Conservation (phyloP, 306 rosid genomes). For the Macrotyloma uniflorum region DNA sequence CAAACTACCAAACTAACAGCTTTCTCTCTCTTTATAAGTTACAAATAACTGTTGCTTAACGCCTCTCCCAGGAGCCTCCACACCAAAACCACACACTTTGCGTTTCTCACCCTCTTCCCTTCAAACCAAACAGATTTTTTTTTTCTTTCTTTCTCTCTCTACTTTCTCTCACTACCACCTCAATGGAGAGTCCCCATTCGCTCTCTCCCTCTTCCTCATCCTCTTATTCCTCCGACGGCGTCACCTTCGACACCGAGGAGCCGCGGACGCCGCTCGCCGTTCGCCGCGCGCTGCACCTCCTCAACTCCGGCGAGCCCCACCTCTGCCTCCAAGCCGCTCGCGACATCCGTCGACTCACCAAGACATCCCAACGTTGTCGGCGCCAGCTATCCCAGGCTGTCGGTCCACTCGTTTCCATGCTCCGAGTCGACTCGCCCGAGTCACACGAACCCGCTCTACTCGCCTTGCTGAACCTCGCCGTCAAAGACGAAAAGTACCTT, state of each 20-base stretch:
- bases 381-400: constrained; percentile 74
- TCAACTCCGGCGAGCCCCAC: constrained; percentile 64
- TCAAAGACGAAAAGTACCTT: constrained; percentile 81
- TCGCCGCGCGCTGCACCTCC: constrained; percentile 63
- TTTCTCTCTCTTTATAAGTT: constrained; percentile 15
- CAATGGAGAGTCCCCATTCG: constrained; percentile 50
- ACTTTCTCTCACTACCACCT: background rate
- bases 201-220: constrained; percentile 46
- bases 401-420: constrained; percentile 71
- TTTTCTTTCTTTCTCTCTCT: background rate
- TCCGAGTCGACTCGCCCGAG: constrained; percentile 64
- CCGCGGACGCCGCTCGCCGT: constrained; percentile 61
- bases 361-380: constrained; percentile 86
- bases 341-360: constrained; percentile 88
- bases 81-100: constrained; percentile 4
- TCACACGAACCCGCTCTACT: constrained; percentile 78
- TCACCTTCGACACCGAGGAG: constrained; percentile 39
- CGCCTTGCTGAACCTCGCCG: constrained; percentile 97
- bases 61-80: constrained; percentile 40
- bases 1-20: constrained; percentile 48
- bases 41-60: constrained; percentile 55
- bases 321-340: constrained; percentile 69
- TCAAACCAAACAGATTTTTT: constrained; percentile 18
- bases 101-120: constrained; percentile 37
- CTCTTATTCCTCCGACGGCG: constrained; percentile 40